These are phyloP conservation scores for Chara braunii DNA, from an alignment of 139 green algal species.

Conservation along the genomic window DNA sequence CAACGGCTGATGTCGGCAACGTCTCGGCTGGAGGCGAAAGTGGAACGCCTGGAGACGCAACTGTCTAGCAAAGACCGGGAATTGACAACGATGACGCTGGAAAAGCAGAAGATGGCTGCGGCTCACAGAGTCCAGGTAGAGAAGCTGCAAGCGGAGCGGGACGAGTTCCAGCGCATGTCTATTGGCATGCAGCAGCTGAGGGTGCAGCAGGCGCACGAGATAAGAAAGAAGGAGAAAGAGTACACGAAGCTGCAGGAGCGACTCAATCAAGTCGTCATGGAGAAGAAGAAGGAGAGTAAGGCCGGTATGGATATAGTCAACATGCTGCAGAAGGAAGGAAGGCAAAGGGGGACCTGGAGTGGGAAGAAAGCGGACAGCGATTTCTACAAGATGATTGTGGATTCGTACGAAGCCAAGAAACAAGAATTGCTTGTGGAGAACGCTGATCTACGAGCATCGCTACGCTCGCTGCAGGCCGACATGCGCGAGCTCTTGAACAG, in stretches of 20 bases:
- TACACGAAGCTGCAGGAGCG: slow-evolving; percentile 25
- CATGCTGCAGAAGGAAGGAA: slow-evolving; percentile 14
- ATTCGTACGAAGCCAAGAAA: slow-evolving; percentile 17
- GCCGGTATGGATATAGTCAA: slow-evolving; percentile 1
- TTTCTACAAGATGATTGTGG: slow-evolving; percentile 29
- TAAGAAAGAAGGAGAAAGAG: slow-evolving; percentile 24
- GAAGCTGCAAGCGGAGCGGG: slow-evolving; percentile 9
- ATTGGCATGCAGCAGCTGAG: slow-evolving; percentile 7
- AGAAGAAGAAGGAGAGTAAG: slow-evolving; percentile 2
- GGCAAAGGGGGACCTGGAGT: slow-evolving; percentile 10
- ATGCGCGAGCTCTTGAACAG: not conserved
- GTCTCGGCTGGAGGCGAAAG: not conserved
- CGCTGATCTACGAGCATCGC: not conserved
- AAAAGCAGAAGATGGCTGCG: slow-evolving; percentile 14
- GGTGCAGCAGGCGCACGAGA: slow-evolving; percentile 11
- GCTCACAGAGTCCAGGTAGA: slow-evolving; percentile 5
- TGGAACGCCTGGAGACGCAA: slow-evolving; percentile 2
- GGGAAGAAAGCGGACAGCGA: slow-evolving; percentile 18
- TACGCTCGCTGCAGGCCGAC: slow-evolving; percentile 1
- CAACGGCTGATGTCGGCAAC: not conserved
- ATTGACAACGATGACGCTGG: not conserved
- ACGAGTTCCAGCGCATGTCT: not conserved
- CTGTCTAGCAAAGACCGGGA: not conserved
- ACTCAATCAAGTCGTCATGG: not conserved
- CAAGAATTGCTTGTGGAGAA: slow-evolving; percentile 16